These are phyloP conservation scores for Prunus yedoensis DNA, from an alignment of 331 rosid genomes.

Conservation along the genomic window DNA sequence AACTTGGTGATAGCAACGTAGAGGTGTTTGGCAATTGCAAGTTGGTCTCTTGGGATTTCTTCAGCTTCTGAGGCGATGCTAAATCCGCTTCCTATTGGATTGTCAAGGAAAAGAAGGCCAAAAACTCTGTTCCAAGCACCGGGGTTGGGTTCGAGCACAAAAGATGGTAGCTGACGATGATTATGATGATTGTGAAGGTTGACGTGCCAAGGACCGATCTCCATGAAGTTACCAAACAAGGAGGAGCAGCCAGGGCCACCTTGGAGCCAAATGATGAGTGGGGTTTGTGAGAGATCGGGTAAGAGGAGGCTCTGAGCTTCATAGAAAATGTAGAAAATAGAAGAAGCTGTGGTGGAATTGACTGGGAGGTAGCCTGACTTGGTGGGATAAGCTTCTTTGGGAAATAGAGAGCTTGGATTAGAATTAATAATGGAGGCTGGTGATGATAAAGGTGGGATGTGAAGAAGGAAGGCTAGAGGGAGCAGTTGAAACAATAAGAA, in stretches of 20 bases:
- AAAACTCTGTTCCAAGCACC: constrained; percentile 60
- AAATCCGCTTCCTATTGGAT: constrained; percentile 67
- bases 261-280: constrained; percentile 62
- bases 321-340: constrained; percentile 58
- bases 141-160: constrained; percentile 42
- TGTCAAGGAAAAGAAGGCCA: constrained; percentile 62
- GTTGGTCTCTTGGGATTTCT: constrained; percentile 55
- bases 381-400: constrained; percentile 47
- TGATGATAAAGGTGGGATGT: background rate
- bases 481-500: background rate
- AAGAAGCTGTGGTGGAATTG: constrained; percentile 24
- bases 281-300: constrained; percentile 43
- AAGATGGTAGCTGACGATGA: background rate
- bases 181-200: constrained; percentile 2
- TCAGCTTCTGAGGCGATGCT: constrained; percentile 44
- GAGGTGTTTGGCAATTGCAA: constrained; percentile 44
- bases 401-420: constrained; percentile 23
- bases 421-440: background rate
- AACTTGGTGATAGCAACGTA: constrained; percentile 50
- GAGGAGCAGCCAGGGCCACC: constrained; percentile 75
- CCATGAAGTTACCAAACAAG: constrained; percentile 59
- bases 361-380: constrained; percentile 50
- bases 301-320: constrained; percentile 52
- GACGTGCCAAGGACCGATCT: constrained; percentile 60
- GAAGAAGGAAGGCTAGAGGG: constrained; percentile 8